A percentile compares a stretch with the other conserved stretches of the same genome.
These are phyloP conservation scores for Verticillium nubilum DNA, from an alignment of 2,329 filamentous ascomycete species.

Conservation along the genomic window DNA sequence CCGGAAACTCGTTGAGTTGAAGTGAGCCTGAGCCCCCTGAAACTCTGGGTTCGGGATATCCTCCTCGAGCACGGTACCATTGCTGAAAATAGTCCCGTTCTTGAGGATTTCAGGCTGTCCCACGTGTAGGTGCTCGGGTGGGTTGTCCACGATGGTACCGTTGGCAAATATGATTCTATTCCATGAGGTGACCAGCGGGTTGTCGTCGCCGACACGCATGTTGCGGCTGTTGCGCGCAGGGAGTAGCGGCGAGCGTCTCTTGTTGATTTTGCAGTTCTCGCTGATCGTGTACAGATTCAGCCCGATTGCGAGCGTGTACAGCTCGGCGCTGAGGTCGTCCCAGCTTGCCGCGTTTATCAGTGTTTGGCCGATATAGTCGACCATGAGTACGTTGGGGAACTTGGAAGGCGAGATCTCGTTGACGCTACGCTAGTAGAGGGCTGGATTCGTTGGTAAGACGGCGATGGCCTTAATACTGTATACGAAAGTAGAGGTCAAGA, in stretches of 20 bases:
- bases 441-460: constrained; percentile 24
- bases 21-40: neutral
- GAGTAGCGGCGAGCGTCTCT: constrained; percentile 17
- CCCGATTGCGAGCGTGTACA: constrained; percentile 23
- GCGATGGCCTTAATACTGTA: constrained; percentile 20
- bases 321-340: constrained; percentile 23
- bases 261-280: constrained; percentile 23
- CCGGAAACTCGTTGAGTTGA: neutral
- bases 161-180: constrained; percentile 25
- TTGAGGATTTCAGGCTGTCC: constrained; percentile 15
- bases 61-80: constrained; percentile 14
- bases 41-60: constrained; percentile 17
- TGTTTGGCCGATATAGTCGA: constrained; percentile 25
- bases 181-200: constrained; percentile 11
- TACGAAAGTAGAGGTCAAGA: constrained; percentile 18
- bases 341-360: constrained; percentile 16
- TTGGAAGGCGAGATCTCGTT: constrained; percentile 19
- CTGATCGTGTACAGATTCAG: constrained; percentile 25
- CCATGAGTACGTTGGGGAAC: constrained; percentile 24
- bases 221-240: neutral
- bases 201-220: neutral
- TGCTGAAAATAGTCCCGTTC: constrained; percentile 19
- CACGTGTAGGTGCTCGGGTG: constrained; percentile 13
- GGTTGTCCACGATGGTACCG: constrained; percentile 19
- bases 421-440: constrained; percentile 26